phyloP scores from a whole-genome alignment of 305 asterid species.

The Nicotiana rustica region DNA sequence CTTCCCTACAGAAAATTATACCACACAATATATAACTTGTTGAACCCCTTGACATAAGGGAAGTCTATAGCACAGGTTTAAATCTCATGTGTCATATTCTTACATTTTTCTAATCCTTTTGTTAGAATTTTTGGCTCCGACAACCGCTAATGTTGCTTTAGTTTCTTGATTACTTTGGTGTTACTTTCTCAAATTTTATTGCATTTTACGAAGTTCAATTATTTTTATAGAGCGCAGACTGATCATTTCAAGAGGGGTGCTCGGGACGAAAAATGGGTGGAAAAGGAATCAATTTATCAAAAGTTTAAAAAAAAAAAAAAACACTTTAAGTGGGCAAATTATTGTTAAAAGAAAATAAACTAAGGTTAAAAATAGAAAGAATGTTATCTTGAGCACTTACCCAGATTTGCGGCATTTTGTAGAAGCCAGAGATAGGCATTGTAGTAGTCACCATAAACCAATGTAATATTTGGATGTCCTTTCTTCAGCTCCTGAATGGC shows the following conservation, averaged over 20 bases:
- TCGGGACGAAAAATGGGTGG: background rate
- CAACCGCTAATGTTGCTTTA: no score
- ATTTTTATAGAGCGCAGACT: background rate
- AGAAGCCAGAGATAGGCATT: constrained; percentile 37
- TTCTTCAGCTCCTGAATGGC: constrained; percentile 39
- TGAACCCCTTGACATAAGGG: no score
- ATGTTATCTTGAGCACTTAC: constrained; percentile 20
- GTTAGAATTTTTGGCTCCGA: no score
- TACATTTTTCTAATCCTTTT: no score
- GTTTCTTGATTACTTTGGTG: no score
- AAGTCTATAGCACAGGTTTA: no score
- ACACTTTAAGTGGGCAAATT: background rate
- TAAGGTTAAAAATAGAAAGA: background rate
- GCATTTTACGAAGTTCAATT: background rate
- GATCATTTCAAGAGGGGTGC: background rate
- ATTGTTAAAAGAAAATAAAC: background rate
- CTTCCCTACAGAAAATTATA: background rate
- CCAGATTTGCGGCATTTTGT: background rate
- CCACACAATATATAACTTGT: background rate
- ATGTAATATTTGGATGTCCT: constrained; percentile 28
- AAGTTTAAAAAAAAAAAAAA: no score
- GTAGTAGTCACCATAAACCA: constrained; percentile 49
- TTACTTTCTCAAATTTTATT: background rate
- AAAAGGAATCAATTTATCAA: no score
- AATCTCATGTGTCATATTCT: no score